Evolutionary conservation across 2,329 filamentous ascomycete species (phyloP), one percentile per base, ranked within the genome.

Genomic region (Penicillium occitanis): DNA sequence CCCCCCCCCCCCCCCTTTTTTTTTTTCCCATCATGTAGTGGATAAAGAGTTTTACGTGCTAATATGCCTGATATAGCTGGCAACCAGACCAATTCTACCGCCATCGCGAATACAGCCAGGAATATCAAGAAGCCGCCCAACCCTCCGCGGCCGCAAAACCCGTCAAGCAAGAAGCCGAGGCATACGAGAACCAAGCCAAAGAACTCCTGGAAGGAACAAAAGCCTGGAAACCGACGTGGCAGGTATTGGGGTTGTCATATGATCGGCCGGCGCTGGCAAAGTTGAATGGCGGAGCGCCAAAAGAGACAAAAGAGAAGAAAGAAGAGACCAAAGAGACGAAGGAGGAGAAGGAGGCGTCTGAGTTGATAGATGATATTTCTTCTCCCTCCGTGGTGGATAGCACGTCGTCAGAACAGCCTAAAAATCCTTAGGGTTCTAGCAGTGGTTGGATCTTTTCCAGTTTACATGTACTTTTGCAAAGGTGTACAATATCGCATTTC

Each of bases 151-250:
- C 77, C 69, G 74, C 77, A 73, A 78, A 79, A 55, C 73, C 77
- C 69, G 75, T 81, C 63, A 74, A 74, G 50, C 73, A 72, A 33
- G 77, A 83, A 69, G 79, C 85, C 71, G 77, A 77, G 69, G 75
- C 76, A 28, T 82, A 87, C 71, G 83, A 82, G 68, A 77, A 84
- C 74, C 85, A 90, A 78, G 91, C 90, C 19, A 82, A 86, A 79
- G 81, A 83, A 71, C 73, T 93, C 71, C 76, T 91, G 69, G 78
- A 82, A 60, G 87, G 88, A 22, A 83, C 86, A 76, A 81, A 84
- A 71, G 81, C 81, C 69, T 93, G 91, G 90, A 81, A 76, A 67
- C 80, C 81, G 40, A 82, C 81, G 19, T 83, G 81, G 81, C 74
- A 80, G 73, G 74, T 75, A 22, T 64, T 83, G 66, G 79, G 79